Evolutionary conservation across 768 basidiomycete genomes (phyloP), one percentile per base, ranked within the genome.

Genomic region (Nevesoporus exiguus): DNA sequence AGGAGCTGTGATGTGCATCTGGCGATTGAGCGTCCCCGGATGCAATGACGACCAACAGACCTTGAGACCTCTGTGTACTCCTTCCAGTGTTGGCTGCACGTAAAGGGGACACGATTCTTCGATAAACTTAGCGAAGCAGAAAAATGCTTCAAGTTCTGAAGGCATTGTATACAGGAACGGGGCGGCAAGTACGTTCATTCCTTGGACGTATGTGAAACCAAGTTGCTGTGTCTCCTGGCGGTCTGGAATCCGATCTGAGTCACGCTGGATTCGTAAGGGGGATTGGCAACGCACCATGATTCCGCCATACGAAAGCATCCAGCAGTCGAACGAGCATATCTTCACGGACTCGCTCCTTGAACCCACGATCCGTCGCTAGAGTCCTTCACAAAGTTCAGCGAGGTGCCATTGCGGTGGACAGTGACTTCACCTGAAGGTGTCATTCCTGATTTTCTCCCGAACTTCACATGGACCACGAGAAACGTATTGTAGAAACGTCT

Each of bases 151-250:
- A n/a, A 98, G 73, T 70, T 99, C 93, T 10, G 93, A 93, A 7
- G 97, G 95, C 84, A 98, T 90, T 11, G 90, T 93, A 67, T 97
- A 99, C 27, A 99, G 79, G 71, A 98, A 99, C 0, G 97, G 97
- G 3, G 97, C 97, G 21, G 95, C 93, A 33, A 99, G 84, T 45
- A 98, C 97, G 68, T 99, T 99, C 93, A 97, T 98, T 29, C 97
- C 97, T 73, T 99, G 96, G 9, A 99, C 95, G 64, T 98, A 99
- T 29, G 91, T 93, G 71, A 98, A 97, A 9, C 83, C 90, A 39
- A 92, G 79, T 53, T 84, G 85, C n/a, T 88, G 82, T 1, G 76
- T 77, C 63, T 91, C 88, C 70, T 88, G 85, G 58, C 84, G 77
- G 63, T 93, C 90, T 93, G 60, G 9, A 56, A 34, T 46, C 25